Evolutionary conservation across 1,139 yeast species (phyloP).

Genomic region (Lodderomyces jiufengensis): DNA sequence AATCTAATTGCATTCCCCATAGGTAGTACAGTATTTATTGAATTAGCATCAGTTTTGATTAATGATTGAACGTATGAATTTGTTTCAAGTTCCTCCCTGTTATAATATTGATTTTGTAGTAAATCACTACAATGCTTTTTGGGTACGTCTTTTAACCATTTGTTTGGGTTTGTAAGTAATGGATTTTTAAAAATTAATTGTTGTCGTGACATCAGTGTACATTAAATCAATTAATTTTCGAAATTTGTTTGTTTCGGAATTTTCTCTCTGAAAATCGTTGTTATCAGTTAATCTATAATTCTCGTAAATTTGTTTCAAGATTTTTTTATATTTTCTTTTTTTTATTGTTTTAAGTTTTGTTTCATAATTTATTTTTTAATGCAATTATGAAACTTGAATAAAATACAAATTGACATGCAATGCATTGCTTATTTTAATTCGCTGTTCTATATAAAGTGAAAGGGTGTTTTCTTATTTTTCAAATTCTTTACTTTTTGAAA

Average conservation of each 20-base stretch:
- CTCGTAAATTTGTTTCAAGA: not conserved
- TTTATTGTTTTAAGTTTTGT: not conserved
- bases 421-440: too few relatives aligned
- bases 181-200: conserved; percentile 20
- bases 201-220: too few relatives aligned
- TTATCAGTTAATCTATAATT: too few relatives aligned
- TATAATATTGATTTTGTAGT: conserved; percentile 15
- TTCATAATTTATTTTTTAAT: too few relatives aligned
- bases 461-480: too few relatives aligned
- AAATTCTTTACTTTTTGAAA: too few relatives aligned
- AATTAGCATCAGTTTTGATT: conserved; percentile 19
- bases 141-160: conserved; percentile 17
- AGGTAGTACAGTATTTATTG: conserved; percentile 19
- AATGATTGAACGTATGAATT: conserved; percentile 27
- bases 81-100: conserved; percentile 11
- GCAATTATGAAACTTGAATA: too few relatives aligned
- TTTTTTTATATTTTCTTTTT: not conserved
- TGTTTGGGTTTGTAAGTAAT: conserved; percentile 22
- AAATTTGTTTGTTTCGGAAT: too few relatives aligned
- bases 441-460: too few relatives aligned
- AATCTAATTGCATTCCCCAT: conserved; percentile 23
- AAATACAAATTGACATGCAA: too few relatives aligned
- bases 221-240: too few relatives aligned
- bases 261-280: too few relatives aligned
- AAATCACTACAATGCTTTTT: conserved; percentile 19